Percentiles rank a stretch among this genome's conserved stretches.
Conservation (phyloP, 1,284 basidiomycete species). For the Wallemia ichthyophaga region DNA sequence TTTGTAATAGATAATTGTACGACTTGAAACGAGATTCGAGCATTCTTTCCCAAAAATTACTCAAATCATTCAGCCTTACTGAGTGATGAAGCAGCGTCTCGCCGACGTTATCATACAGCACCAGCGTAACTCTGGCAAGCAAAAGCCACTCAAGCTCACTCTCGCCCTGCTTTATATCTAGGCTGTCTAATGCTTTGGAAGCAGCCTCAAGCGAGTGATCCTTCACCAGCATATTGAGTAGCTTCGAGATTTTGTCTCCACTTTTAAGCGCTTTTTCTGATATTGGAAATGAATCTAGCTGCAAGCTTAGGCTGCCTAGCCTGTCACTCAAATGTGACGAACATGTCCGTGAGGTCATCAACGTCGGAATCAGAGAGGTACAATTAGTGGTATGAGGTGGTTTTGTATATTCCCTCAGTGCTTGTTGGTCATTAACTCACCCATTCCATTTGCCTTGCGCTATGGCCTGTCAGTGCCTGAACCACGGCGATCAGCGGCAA, state of each 20-base stretch:
- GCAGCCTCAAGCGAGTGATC: neutral
- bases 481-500: too few relatives aligned
- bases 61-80: neutral
- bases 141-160: neutral
- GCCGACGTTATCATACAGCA: neutral
- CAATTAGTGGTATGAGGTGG: too few relatives aligned
- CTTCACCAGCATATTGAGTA: neutral
- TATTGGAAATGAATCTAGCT: neutral
- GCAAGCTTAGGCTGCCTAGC: neutral
- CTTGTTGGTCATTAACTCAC: too few relatives aligned
- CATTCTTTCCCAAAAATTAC: neutral
- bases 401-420: too few relatives aligned
- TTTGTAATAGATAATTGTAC: neutral
- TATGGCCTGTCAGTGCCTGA: too few relatives aligned
- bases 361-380: neutral
- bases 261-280: neutral
- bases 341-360: neutral
- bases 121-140: neutral
- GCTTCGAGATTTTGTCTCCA: neutral
- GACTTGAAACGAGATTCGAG: neutral
- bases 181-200: neutral
- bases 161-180: neutral
- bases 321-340: neutral
- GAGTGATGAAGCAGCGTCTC: neutral
- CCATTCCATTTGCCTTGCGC: too few relatives aligned